Evolutionary conservation across 140 eudicot species (phyloP).

Genomic region (Cichorium intybus): DNA sequence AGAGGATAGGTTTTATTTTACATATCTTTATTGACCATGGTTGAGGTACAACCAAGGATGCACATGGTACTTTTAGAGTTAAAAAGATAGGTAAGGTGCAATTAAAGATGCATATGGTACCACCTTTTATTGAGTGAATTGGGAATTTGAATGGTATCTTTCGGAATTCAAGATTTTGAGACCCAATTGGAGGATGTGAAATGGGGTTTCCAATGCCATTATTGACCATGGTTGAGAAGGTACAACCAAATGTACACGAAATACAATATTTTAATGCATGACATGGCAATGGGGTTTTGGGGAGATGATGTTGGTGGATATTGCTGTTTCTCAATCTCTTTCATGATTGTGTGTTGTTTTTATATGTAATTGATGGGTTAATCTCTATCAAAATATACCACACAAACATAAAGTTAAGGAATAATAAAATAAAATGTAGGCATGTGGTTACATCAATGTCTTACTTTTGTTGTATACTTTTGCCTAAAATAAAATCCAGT

Average conservation of each 20-base stretch:
- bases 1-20: not conserved
- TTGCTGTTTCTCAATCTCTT: constrained; percentile 26
- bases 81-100: not conserved
- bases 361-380: constrained; percentile 20
- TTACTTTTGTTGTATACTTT: constrained; percentile 29
- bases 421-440: constrained; percentile 25
- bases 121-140: not conserved
- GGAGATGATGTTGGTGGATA: constrained; percentile 20
- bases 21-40: constrained; percentile 8
- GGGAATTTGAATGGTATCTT: not conserved
- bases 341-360: constrained; percentile 23
- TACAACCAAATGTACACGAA: constrained; percentile 17
- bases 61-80: not conserved
- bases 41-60: not conserved
- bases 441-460: constrained; percentile 40
- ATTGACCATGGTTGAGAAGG: constrained; percentile 5
- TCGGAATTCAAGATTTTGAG: not conserved
- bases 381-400: constrained; percentile 8
- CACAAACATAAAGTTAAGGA: constrained; percentile 22
- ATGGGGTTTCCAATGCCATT: not conserved
- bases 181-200: not conserved
- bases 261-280: constrained; percentile 6
- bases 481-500: constrained; percentile 26
- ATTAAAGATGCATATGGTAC: constrained; percentile 5
- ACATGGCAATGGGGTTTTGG: not conserved